Conservation (phyloP, 208 protist species). For the Spongospora subterranea region DNA sequence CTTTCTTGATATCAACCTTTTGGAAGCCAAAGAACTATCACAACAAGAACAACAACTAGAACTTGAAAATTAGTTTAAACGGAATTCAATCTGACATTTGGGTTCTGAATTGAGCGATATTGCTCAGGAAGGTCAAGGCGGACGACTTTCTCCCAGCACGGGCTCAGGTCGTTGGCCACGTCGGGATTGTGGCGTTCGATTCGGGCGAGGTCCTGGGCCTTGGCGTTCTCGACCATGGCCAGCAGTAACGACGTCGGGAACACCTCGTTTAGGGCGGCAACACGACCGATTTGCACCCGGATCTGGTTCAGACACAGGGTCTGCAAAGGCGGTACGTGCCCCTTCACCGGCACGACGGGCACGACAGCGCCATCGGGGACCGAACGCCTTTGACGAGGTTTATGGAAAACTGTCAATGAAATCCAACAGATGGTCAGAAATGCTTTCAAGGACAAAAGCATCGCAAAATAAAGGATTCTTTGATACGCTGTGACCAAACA, state of each 20-base stretch:
- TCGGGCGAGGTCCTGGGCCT: neutral
- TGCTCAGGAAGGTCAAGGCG: slow-evolving; percentile 10
- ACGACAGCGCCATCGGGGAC: neutral
- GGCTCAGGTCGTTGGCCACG: neutral
- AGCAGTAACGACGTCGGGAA: slow-evolving; percentile 13
- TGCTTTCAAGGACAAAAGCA: neutral
- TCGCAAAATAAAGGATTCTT: too few relatives aligned
- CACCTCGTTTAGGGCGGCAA: neutral
- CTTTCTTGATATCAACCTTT: too few relatives aligned
- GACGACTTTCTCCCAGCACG: neutral
- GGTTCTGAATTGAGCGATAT: neutral
- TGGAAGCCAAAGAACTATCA: neutral
- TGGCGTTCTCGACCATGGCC: neutral
- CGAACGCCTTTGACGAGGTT: neutral
- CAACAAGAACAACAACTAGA: neutral
- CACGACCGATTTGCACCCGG: neutral
- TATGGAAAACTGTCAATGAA: neutral
- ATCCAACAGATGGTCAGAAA: neutral
- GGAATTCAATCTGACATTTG: too few relatives aligned
- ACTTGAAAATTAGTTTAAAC: too few relatives aligned
- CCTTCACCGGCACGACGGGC: neutral
- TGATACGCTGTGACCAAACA: too few relatives aligned
- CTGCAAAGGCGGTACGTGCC: neutral
- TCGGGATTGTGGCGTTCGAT: slow-evolving; percentile 25
- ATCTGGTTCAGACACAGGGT: neutral